Conservation (phyloP, 192 early-diverging fungal genomes). For the Mortierella alpina region DNA sequence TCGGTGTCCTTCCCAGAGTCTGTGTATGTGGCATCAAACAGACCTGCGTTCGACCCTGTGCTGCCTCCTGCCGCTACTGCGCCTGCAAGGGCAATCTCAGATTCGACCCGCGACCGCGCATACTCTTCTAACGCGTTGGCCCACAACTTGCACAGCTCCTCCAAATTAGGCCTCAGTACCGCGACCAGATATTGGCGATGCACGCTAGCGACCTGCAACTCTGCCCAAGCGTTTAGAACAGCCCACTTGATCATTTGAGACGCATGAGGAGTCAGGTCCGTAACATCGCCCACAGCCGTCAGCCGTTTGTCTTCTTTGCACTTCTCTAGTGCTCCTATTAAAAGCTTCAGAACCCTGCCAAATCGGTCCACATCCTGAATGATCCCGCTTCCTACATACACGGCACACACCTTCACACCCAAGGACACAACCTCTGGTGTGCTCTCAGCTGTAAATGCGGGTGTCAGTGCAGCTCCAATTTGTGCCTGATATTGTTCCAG, state of each 20-base stretch:
- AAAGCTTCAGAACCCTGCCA: constrained; percentile 75
- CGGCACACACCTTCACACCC: constrained; percentile 85
- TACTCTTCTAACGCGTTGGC: constrained; percentile 69
- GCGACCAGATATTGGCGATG: constrained; percentile 68
- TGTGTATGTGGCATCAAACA: constrained; percentile 69
- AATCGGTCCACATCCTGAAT: constrained; percentile 81
- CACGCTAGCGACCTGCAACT: constrained; percentile 73
- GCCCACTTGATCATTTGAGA: constrained; percentile 82
- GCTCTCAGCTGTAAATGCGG: constrained; percentile 82
- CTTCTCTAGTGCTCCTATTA: constrained; percentile 75
- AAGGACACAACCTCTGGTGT: constrained; percentile 77
- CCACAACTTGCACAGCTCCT: constrained; percentile 70
- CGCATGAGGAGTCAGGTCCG: constrained; percentile 77
- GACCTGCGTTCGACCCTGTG: constrained; percentile 27
- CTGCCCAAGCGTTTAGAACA: constrained; percentile 84
- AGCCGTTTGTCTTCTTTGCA: constrained; percentile 70
- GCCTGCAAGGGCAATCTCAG: constrained; percentile 56
- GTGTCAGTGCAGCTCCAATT: constrained; percentile 90
- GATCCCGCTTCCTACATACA: constrained; percentile 90
- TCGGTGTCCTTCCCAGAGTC: constrained; percentile 76
- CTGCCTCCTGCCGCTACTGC: background rate
- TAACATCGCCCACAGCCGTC: constrained; percentile 63
- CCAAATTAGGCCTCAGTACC: constrained; percentile 71
- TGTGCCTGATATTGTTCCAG: constrained; percentile 96
- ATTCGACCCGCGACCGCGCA: constrained; percentile 73